Evolutionary conservation across 2,329 filamentous ascomycete genomes (phyloP).

Genomic region (Ophioceras dolichostomum): DNA sequence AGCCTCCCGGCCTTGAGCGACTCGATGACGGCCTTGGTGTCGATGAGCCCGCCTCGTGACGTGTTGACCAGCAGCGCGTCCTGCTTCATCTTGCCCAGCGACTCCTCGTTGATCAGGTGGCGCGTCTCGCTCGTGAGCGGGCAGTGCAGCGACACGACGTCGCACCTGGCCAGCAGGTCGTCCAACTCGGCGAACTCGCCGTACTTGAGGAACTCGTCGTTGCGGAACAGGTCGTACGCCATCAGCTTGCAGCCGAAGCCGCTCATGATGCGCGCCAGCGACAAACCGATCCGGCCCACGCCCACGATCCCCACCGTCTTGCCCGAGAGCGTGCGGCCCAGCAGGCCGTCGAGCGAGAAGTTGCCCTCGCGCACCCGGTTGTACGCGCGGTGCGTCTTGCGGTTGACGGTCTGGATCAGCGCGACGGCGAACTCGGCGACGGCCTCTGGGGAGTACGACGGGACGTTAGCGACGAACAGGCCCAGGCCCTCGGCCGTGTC

Average conservation of each 20-base stretch:
- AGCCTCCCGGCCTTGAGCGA: slow-evolving; percentile 48
- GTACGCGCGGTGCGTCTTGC: slow-evolving; percentile 55
- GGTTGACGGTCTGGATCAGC: slow-evolving; percentile 53
- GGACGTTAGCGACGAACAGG: slow-evolving; percentile 53
- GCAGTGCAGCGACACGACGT: slow-evolving; percentile 55
- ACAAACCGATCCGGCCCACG: slow-evolving; percentile 52
- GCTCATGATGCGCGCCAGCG: slow-evolving; percentile 46
- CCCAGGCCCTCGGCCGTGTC: slow-evolving; percentile 36
- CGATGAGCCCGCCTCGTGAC: slow-evolving; percentile 51
- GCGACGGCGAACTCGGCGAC: slow-evolving; percentile 61
- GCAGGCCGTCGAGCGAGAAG: slow-evolving; percentile 52
- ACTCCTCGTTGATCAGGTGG: slow-evolving; percentile 44
- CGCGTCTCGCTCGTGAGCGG: slow-evolving; percentile 47
- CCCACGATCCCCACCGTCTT: slow-evolving; percentile 57
- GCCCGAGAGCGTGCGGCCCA: slow-evolving; percentile 47
- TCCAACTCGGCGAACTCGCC: slow-evolving; percentile 43
- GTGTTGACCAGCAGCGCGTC: slow-evolving; percentile 55
- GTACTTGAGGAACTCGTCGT: slow-evolving; percentile 30
- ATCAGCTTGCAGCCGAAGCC: slow-evolving; percentile 54
- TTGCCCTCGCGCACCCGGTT: slow-evolving; percentile 58
- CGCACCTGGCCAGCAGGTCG: slow-evolving; percentile 38
- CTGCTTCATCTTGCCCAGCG: slow-evolving; percentile 42
- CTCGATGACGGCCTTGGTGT: slow-evolving; percentile 45
- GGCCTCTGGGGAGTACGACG: slow-evolving; percentile 56
- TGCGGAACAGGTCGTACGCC: slow-evolving; percentile 45